Base-by-base conservation (phyloP, 2,329 filamentous ascomycete genomes). In the Cladosporium sp. region DNA sequence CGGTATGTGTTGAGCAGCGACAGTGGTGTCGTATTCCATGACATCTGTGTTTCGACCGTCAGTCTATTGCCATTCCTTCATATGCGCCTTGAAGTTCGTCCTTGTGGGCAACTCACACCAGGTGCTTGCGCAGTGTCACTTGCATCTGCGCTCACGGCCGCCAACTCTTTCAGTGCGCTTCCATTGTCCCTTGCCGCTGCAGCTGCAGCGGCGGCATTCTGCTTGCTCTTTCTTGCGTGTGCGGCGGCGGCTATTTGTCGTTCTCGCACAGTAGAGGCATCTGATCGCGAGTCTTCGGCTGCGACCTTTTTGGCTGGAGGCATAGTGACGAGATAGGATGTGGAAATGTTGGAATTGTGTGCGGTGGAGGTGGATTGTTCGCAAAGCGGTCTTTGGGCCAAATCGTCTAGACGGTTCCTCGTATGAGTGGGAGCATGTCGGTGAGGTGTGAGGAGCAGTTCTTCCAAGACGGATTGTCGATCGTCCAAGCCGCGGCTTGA, bases 1-100 rank as follows among this genome's bases (percentile, higher is more conserved):
- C 86, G 82, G 74, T 93, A 93, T 57, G 78, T 76, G 63, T 91
- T 85, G 43, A 93, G 80, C 41, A 86, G 73, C 42, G 80, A 72
- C 53, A 82, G 73, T 25, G 87, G 81, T 60, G 88, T 84, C 2
- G 79, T 78, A 15, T 78, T 71, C 86, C 86, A 91, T 64, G 84
- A 67, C 54, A 79, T 75, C 77, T 79, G 43, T 16, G 15, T 7
- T n/a, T 3, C 8, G 22, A 27, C 15, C 7, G 12, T 35, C 32
- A 35, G n/a, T 6, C 27, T 4, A 46, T 36, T 56, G 47, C 20
- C 22, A 27, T 27, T 27, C 9, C 22, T 27, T 27, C 22, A 43
- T 27, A 4, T 27, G 5, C 9, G 4, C 22, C 22, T 27, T 27
- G n/a, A 27, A 27, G 22, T 27, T 43, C 9, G 50, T 18, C 12